Evolutionary conservation across 768 basidiomycete genomes (phyloP).

Genomic region (Mycena belliarum): DNA sequence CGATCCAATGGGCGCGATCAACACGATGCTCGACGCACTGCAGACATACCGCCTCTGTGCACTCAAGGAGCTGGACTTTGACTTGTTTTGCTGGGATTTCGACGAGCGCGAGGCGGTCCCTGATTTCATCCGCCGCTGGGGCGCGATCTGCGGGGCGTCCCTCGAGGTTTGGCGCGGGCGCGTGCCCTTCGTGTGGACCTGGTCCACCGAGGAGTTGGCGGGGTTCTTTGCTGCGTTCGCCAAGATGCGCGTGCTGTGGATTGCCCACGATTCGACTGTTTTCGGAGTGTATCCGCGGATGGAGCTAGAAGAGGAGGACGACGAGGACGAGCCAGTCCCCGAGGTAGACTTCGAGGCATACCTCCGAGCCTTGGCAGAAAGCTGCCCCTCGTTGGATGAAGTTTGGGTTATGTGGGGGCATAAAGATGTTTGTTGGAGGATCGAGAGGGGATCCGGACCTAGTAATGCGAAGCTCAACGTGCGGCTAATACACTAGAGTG

Average conservation of each 20-base stretch:
- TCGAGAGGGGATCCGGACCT: too few species aligned
- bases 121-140: too few species aligned
- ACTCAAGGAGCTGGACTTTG: too few species aligned
- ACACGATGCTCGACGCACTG: background rate
- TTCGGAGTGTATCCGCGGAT: background rate
- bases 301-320: background rate
- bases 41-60: background rate
- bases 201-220: background rate
- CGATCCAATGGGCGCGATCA: background rate
- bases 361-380: background rate
- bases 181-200: background rate
- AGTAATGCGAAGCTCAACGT: too few species aligned
- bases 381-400: background rate
- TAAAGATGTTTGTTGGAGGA: background rate
- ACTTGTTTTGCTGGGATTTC: too few species aligned
- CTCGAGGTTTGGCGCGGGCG: conserved; percentile 1
- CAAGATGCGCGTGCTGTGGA: too few species aligned
- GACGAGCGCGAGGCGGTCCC: too few species aligned
- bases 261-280: background rate
- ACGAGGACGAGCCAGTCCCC: too few species aligned
- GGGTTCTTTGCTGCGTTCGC: background rate
- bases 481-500: too few species aligned
- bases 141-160: too few species aligned
- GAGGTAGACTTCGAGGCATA: background rate
- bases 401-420: background rate